These are phyloP conservation scores for Trypanosoma scelopori DNA, from an alignment of 208 protist genomes.

Conservation along the genomic window DNA sequence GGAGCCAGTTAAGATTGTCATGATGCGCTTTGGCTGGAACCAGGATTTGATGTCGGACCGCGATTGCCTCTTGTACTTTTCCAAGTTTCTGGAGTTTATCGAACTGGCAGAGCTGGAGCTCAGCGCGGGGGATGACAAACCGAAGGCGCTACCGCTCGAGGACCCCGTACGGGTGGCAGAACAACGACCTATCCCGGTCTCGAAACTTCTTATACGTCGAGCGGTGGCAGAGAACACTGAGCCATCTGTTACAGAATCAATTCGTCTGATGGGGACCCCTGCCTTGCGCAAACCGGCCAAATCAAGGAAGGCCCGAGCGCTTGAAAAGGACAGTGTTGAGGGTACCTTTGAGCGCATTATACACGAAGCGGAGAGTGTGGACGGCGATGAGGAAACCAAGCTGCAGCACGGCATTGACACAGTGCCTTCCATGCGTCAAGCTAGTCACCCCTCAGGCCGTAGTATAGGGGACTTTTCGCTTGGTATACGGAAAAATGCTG, in stretches of 20 bases:
- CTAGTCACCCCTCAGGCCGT: conserved; percentile 55
- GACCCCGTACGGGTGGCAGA: conserved; percentile 58
- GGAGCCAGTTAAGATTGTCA: conserved; percentile 84
- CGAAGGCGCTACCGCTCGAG: conserved; percentile 57
- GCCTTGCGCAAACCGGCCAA: conserved; percentile 50
- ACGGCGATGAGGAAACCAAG: conserved; percentile 59
- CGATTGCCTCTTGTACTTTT: conserved; percentile 84
- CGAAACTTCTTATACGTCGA: conserved; percentile 78
- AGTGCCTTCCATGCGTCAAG: conserved; percentile 63
- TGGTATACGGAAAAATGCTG: conserved; percentile 33
- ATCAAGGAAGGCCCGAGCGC: conserved; percentile 36
- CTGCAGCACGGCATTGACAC: conserved; percentile 59
- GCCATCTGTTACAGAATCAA: conserved; percentile 86
- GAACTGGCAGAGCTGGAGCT: conserved; percentile 79
- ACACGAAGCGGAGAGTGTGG: conserved; percentile 54
- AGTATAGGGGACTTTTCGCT: conserved; percentile 82
- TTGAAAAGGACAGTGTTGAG: conserved; percentile 40
- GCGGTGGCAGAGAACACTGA: conserved; percentile 54
- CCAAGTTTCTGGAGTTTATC: conserved; percentile 71
- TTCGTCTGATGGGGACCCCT: conserved; percentile 81
- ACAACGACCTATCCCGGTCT: conserved; percentile 45
- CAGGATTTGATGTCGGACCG: conserved; percentile 66
- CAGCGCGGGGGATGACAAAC: conserved; percentile 37
- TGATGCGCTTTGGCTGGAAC: conserved; percentile 79
- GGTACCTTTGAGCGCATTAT: conserved; percentile 58